These are phyloP conservation scores for Colletotrichum tamarilloi DNA, from an alignment of 2,329 filamentous ascomycete genomes.

Conservation along the genomic window DNA sequence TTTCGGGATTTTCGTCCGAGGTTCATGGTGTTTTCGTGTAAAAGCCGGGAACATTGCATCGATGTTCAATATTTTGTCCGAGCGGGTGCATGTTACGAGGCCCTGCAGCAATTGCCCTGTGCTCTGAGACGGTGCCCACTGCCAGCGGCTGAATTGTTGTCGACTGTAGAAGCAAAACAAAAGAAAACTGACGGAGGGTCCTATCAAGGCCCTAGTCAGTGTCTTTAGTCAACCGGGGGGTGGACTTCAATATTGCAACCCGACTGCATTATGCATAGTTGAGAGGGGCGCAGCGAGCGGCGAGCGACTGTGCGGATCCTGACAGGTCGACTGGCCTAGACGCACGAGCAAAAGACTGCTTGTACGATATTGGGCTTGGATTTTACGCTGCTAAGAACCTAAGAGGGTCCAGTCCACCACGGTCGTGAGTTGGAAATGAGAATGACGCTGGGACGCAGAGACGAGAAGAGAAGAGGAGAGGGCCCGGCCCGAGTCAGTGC, in stretches of 20 bases:
- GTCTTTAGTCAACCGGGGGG: not conserved
- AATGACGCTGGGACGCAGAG: not conserved
- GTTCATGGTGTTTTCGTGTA: not conserved
- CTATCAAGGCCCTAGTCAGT: not conserved
- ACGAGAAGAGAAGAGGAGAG: not conserved
- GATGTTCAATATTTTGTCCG: not conserved
- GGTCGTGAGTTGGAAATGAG: not conserved
- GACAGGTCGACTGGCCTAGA: constrained; percentile 14
- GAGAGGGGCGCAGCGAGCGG: not conserved
- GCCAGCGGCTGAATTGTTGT: not conserved
- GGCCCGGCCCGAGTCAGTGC: constrained; percentile 4
- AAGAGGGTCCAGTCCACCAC: not conserved
- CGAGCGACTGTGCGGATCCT: constrained; percentile 2
- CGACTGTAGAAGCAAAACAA: not conserved
- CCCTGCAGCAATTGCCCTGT: not conserved
- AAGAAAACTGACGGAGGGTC: not conserved
- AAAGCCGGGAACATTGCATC: constrained; percentile 6
- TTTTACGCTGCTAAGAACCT: not conserved
- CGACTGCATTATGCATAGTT: not conserved
- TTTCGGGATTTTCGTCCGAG: not conserved
- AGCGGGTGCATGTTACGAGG: not conserved
- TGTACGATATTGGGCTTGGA: not conserved
- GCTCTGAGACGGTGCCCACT: not conserved
- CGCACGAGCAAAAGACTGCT: constrained; percentile 1
- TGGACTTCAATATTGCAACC: constrained; percentile 8